Evolutionary conservation across 345 rosid species (phyloP), one percentile per base, ranked within the genome.

Genomic region (Melastoma malabathricum): DNA sequence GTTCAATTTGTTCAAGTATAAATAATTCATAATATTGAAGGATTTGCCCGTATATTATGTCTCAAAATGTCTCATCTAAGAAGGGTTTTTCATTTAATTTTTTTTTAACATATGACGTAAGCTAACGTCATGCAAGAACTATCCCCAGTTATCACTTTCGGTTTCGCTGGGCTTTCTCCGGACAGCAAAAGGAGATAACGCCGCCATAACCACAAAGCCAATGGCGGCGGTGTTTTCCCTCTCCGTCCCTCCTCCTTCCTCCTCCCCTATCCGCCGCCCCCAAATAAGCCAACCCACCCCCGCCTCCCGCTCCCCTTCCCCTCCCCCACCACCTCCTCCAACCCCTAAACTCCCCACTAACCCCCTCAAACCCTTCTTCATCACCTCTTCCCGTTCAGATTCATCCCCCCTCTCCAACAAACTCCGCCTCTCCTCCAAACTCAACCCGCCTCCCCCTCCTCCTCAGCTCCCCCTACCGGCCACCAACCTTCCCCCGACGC

Each of bases 351-450:
- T 19, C 50, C 58, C 70, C 57, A 52, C 56, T 12, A 90, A 84
- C 64, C 98, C 98, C 2, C 80, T 86, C 48, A 78, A 69, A 62
- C 67, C 58, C 52, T 63, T 74, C 38, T 29, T 61, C 0, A 59
- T 43, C 43, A 54, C 71, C 49, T 39, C 78, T 3, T 60, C 38
- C 27, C 54, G 47, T 14, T 45, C 25, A 29, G 10, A 59, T 59
- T 62, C 73, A 45, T 60, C 61, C 51, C 46, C 82, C 60, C 75
- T 89, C 43, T 74, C 89, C 17, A 47, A 65, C 52, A 89, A 81
- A 53, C 81, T 90, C 57, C 71, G 92, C 58, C 77, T 86, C 45
- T 80, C 94, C 54, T 83, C 86, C 71, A 82, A 78, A 57, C 81
- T 86, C 29, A 66, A 77, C 34, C 92, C 83, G 6, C 88, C 88